Conservation (phyloP, 352 stramenopile genomes). For the Peronospora farinosa region DNA sequence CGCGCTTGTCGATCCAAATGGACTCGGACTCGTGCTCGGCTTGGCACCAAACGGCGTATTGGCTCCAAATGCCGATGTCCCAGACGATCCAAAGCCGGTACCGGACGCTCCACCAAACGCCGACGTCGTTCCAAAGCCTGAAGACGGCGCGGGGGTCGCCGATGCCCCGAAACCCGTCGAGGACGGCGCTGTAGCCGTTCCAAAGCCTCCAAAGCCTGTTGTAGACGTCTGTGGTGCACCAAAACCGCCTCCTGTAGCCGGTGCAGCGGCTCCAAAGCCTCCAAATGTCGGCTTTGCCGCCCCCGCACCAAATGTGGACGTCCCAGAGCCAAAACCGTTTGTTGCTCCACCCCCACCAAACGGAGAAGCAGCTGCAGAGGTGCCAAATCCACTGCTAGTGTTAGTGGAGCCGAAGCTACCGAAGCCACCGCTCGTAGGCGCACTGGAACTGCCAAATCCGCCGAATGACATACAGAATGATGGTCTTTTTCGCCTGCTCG, state of each 20-base stretch:
- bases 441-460: constrained; percentile 35
- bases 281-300: constrained; percentile 1
- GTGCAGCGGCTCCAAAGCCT: constrained; percentile 21
- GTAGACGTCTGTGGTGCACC: constrained; percentile 18
- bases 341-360: constrained; percentile 35
- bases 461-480: constrained; percentile 45
- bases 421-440: constrained; percentile 42
- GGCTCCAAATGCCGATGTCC: constrained; percentile 34
- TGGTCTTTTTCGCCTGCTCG: constrained; percentile 9
- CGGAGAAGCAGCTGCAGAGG: constrained; percentile 38
- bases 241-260: constrained; percentile 16
- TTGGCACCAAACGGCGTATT: constrained; percentile 54
- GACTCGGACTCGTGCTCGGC: constrained; percentile 45
- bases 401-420: constrained; percentile 32
- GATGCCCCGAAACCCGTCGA: constrained; percentile 37
- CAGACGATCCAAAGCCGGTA: constrained; percentile 25
- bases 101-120: constrained; percentile 19
- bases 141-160: constrained; percentile 21
- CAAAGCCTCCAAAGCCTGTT: constrained; percentile 41
- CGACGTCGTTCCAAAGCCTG: constrained; percentile 37
- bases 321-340: constrained; percentile 24
- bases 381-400: constrained; percentile 35
- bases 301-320: constrained; percentile 39
- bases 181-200: constrained; percentile 7
- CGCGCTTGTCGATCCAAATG: constrained; percentile 50